Conservation (phyloP, 768 basidiomycete genomes). For the Leccinum sublutescens region DNA sequence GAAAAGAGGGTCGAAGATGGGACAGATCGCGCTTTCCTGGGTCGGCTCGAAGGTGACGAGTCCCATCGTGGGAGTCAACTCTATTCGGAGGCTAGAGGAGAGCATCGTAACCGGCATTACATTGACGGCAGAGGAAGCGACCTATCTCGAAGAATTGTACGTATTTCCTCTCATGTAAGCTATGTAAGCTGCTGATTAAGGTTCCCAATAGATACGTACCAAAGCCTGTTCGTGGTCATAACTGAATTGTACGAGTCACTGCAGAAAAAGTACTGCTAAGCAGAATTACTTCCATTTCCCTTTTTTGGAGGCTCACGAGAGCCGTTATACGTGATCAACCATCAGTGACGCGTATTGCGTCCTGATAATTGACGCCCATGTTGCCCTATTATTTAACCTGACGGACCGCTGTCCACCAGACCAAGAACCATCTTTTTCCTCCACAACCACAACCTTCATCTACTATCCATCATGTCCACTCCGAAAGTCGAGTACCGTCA, state of each 20-base stretch:
- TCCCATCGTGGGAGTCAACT: conserved; percentile 45
- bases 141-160: conserved; percentile 28
- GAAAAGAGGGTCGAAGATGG: conserved; percentile 41
- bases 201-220: conserved; percentile 17
- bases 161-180: neutral
- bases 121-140: conserved; percentile 30
- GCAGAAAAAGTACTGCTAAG: no score
- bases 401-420: no score
- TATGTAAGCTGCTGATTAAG: no score
- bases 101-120: conserved; percentile 24
- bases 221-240: conserved; percentile 19
- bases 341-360: no score
- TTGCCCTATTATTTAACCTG: conserved; percentile 11
- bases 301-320: no score
- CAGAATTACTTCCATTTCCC: no score
- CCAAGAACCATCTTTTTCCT: no score
- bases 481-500: conserved; percentile 27
- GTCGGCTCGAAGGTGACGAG: conserved; percentile 38
- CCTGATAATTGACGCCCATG: no score
- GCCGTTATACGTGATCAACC: no score
- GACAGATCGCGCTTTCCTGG: conserved; percentile 49
- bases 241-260: neutral
- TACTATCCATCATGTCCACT: conserved; percentile 5
- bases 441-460: conserved; percentile 22
- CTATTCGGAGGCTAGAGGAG: conserved; percentile 31